phyloP scores from a whole-genome alignment of 1,139 yeast species.

The Hemisphaericaspora xylofermentans region DNA sequence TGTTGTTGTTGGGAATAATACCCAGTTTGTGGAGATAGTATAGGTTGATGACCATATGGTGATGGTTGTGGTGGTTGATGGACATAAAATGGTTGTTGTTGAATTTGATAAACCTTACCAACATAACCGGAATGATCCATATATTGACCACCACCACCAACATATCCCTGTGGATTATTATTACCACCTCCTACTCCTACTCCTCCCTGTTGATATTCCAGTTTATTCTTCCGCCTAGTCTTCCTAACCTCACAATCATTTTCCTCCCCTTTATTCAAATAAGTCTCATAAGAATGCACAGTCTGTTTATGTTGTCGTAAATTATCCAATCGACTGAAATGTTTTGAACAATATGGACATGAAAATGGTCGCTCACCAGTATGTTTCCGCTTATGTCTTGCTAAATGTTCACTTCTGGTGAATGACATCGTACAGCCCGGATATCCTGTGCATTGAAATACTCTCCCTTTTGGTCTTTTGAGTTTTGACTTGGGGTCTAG shows the following conservation, averaged over 20 bases:
- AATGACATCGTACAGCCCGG: constrained; percentile 88
- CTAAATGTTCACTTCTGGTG: constrained; percentile 85
- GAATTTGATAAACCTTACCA: neutral
- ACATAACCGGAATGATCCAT: neutral
- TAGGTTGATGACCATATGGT: neutral
- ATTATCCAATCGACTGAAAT: constrained; percentile 83
- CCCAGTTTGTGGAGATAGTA: neutral
- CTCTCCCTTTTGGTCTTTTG: constrained; percentile 56
- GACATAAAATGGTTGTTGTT: constrained; percentile 2
- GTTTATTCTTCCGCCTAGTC: constrained; percentile 11
- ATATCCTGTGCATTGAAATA: constrained; percentile 84
- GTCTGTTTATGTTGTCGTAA: constrained; percentile 90
- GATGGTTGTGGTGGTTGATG: too few relatives aligned
- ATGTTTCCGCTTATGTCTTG: constrained; percentile 89
- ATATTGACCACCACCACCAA: neutral
- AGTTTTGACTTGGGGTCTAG: constrained; percentile 13
- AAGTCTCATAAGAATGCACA: constrained; percentile 79
- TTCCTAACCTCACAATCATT: constrained; percentile 8
- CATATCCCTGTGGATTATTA: neutral
- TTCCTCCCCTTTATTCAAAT: constrained; percentile 14
- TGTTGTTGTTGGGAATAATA: constrained; percentile 5
- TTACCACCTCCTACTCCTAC: neutral
- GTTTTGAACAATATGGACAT: constrained; percentile 77
- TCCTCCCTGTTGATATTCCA: constrained; percentile 7
- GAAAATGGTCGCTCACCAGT: constrained; percentile 95